A percentile compares a stretch with the other conserved stretches of the same genome.
phyloP scores from a whole-genome alignment of 2,329 filamentous ascomycete genomes.

The Byssochlamys sp. region DNA sequence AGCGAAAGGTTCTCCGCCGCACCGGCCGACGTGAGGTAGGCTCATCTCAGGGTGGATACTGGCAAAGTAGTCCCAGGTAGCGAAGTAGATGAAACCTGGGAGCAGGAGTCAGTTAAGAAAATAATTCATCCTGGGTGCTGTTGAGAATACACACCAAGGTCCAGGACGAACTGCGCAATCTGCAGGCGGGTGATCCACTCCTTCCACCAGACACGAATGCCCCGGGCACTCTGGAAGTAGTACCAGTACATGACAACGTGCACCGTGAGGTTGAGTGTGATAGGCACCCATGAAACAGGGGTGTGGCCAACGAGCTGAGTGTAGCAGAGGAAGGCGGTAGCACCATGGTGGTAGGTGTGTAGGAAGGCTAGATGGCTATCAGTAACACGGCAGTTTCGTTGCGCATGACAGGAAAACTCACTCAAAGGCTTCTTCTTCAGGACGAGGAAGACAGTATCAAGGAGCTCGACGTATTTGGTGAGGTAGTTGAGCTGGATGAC shows the following conservation, averaged over 20 bases:
- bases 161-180: conserved; percentile 87
- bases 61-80: conserved; percentile 86
- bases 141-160: conserved; percentile 59
- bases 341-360: conserved; percentile 92
- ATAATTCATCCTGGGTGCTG: conserved; percentile 1
- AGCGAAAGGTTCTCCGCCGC: conserved; percentile 84
- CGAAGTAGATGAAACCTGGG: conserved; percentile 83
- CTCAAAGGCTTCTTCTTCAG: conserved; percentile 92
- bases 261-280: conserved; percentile 75
- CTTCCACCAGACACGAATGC: conserved; percentile 93
- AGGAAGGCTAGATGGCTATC: conserved; percentile 55
- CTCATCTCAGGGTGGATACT: conserved; percentile 65
- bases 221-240: conserved; percentile 91
- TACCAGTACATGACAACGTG: conserved; percentile 99
- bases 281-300: conserved; percentile 81
- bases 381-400: neutral
- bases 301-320: conserved; percentile 81
- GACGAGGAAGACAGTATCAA: conserved; percentile 87
- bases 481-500: conserved; percentile 70
- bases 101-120: neutral
- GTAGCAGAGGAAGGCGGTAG: conserved; percentile 86
- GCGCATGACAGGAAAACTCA: neutral
- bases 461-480: conserved; percentile 83
- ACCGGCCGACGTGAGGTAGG: conserved; percentile 68
- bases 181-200: conserved; percentile 92